Conservation (phyloP, 805 yeast genomes). For the Tetrapisispora iriomotensis region DNA sequence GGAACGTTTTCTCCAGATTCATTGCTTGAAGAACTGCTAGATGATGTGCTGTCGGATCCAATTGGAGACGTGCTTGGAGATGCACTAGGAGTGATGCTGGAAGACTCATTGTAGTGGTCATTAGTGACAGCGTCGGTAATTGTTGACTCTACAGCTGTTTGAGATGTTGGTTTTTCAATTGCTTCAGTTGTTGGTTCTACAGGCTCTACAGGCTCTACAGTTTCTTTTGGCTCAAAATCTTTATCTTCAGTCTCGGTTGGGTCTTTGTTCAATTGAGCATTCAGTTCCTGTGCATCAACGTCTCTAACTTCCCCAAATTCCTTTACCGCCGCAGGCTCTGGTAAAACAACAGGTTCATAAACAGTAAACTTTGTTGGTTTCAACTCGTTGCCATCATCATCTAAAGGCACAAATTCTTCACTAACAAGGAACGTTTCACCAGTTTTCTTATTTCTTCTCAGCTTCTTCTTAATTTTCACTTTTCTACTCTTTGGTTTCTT, state of each 20-base stretch:
- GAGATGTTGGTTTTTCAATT: background rate
- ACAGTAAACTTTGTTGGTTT: background rate
- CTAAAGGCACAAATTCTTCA: slow-evolving; percentile 10
- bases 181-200: background rate
- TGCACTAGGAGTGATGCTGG: no score
- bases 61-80: no score
- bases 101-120: background rate
- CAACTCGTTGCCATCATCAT: slow-evolving; percentile 7
- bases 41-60: background rate
- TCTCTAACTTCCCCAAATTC: slow-evolving; percentile 50
- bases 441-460: slow-evolving; percentile 33
- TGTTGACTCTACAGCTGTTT: background rate
- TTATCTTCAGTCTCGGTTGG: background rate
- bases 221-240: background rate
- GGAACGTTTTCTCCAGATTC: background rate
- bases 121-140: background rate
- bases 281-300: slow-evolving; percentile 50
- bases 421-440: slow-evolving; percentile 31
- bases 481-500: slow-evolving; percentile 9
- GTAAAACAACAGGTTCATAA: slow-evolving; percentile 7
- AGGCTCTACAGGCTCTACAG: background rate
- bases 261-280: slow-evolving; percentile 30
- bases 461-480: slow-evolving; percentile 31
- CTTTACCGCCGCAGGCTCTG: slow-evolving; percentile 47
- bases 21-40: background rate